Evolutionary conservation across 768 basidiomycete species (phyloP), one percentile per base, ranked within the genome.

Genomic region (Lactarius hatsudake): DNA sequence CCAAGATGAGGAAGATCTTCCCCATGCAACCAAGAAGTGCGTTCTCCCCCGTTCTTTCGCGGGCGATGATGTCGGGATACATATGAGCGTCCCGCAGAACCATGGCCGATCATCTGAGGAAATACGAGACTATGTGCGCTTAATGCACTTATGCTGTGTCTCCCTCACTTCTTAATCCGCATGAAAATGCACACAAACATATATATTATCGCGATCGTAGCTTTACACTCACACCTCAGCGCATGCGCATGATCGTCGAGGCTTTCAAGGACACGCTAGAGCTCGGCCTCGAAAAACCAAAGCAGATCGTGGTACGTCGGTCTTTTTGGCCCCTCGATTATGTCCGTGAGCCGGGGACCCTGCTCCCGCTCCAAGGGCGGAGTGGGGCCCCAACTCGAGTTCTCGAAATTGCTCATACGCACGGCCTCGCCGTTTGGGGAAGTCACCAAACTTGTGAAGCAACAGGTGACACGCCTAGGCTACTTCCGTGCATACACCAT

Each of bases 241-340:
- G 94, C 66, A 95, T 96, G 94, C 84, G 94, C 58, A 96, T 96
- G 86, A 97, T 98, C 74, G 94, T 96, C 30, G 93, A 97, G 75
- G 91, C 96, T 0, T 95, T 99, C 81, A 88, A 93, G 75, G 96
- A 98, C 57, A 87, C 91, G 1, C 84, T 99, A 32, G 95, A 97
- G 73, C 78, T 85, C 30, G 97, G 97, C 17, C 80, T 99, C 59
- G 81, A 89, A 71, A 90, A 96, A 77, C 82, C 84, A 30, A 85
- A 87, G 26, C 92, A 98, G 79, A 82, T 90, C 43, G 95, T 98
- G 78, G 96, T 96, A 76, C 72, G 94, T 59, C 51, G 68, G 42
- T 67, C 34, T 45, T 26, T 66, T 71, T 38, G 36, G 1, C 66
- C 59, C 32, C 59, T n/a, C 59, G 58, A 48, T 61, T 12, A 23